Evolutionary conservation across 2,329 filamentous ascomycete genomes (phyloP).

Genomic region (Aspergillus pseudoterreus): DNA sequence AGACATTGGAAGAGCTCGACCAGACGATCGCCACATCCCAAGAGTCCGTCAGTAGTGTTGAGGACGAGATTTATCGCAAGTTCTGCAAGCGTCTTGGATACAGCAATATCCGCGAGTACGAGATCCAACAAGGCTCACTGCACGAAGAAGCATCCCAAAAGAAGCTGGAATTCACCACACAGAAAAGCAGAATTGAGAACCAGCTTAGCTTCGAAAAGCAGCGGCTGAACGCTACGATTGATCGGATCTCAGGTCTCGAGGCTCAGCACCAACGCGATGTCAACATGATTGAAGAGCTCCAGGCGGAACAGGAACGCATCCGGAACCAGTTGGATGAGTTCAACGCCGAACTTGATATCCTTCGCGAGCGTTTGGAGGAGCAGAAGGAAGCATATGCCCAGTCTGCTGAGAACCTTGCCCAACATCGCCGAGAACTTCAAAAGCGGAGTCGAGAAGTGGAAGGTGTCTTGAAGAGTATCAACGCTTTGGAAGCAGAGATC

Average conservation of each 20-base stretch:
- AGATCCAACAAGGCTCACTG: slow-evolving; percentile 85
- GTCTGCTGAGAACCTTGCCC: slow-evolving; percentile 71
- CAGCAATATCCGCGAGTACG: slow-evolving; percentile 84
- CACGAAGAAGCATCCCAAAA: slow-evolving; percentile 88
- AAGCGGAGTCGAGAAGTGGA: slow-evolving; percentile 84
- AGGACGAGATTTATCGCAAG: slow-evolving; percentile 78
- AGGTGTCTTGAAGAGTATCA: slow-evolving; percentile 67
- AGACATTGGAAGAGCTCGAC: slow-evolving; percentile 62
- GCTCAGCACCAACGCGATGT: slow-evolving; percentile 64
- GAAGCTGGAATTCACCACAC: slow-evolving; percentile 79
- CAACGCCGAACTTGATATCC: slow-evolving; percentile 70
- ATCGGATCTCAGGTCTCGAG: slow-evolving; percentile 67
- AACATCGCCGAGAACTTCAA: slow-evolving; percentile 74
- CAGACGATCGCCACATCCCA: slow-evolving; percentile 54
- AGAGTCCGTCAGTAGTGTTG: slow-evolving; percentile 70
- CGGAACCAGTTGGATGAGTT: slow-evolving; percentile 69
- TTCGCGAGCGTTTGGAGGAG: slow-evolving; percentile 68
- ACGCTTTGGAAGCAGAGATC: slow-evolving; percentile 75
- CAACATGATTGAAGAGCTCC: slow-evolving; percentile 65
- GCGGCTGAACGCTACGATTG: slow-evolving; percentile 65
- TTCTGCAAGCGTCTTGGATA: slow-evolving; percentile 90
- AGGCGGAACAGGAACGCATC: slow-evolving; percentile 69
- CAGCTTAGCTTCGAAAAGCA: slow-evolving; percentile 65
- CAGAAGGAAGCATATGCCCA: slow-evolving; percentile 65
- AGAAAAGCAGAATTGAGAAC: slow-evolving; percentile 62